phyloP scores from a whole-genome alignment of 2,329 filamentous ascomycete genomes.

The Diaporthe australafricana region DNA sequence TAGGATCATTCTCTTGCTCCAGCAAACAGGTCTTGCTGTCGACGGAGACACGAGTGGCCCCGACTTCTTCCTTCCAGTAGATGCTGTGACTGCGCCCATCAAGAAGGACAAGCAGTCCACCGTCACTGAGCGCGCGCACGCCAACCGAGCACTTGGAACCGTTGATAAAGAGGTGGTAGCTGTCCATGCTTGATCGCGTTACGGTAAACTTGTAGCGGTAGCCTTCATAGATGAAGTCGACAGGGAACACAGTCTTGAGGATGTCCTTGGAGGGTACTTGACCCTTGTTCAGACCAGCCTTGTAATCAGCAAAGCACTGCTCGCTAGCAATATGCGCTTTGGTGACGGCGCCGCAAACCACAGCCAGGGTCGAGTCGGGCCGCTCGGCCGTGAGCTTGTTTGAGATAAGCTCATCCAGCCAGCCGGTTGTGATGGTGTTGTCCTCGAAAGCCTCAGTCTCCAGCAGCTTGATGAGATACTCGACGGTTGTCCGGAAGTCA shows the following conservation, averaged over 20 bases:
- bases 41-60: slow-evolving; percentile 93
- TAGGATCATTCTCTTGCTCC: slow-evolving; percentile 99
- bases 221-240: slow-evolving; percentile 99
- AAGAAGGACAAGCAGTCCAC: slow-evolving; percentile 90
- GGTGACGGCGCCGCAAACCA: slow-evolving; percentile 93
- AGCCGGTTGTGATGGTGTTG: slow-evolving; percentile 98
- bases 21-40: slow-evolving; percentile 98
- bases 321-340: slow-evolving; percentile 97
- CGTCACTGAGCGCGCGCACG: slow-evolving; percentile 91
- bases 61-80: slow-evolving; percentile 99
- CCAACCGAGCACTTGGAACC: slow-evolving; percentile 96
- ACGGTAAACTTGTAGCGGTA: slow-evolving; percentile 98
- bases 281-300: slow-evolving; percentile 90
- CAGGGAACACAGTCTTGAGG: slow-evolving; percentile 95
- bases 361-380: slow-evolving; percentile 92
- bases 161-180: slow-evolving; percentile 98
- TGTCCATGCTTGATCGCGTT: slow-evolving; percentile 90
- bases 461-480: slow-evolving; percentile 98
- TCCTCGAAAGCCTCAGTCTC: slow-evolving; percentile 99
- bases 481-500: slow-evolving; percentile 98
- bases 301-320: slow-evolving; percentile 87
- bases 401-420: slow-evolving; percentile 98
- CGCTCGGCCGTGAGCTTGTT: slow-evolving; percentile 97
- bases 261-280: slow-evolving; percentile 97
- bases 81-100: slow-evolving; percentile 96